Percentiles rank a stretch among this genome's conserved stretches.
These are phyloP conservation scores for Citrus glauca DNA, from an alignment of 345 rosid genomes.

Conservation along the genomic window DNA sequence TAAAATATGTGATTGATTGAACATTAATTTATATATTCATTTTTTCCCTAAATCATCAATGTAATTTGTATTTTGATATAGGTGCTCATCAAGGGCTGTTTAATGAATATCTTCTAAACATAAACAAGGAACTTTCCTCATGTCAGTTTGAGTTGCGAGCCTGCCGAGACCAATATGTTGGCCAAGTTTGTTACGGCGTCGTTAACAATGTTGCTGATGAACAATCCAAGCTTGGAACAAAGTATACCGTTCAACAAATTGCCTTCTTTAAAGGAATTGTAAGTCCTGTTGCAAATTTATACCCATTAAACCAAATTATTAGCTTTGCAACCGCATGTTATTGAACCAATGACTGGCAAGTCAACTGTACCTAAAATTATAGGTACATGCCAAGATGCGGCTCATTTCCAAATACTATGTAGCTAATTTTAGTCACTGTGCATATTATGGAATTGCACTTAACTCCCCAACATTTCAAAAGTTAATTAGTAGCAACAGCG, in stretches of 20 bases:
- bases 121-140: slow-evolving; percentile 76
- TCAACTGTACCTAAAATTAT: neutral
- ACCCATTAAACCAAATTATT: neutral
- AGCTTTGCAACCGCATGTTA: neutral
- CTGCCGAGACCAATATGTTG: slow-evolving; percentile 76
- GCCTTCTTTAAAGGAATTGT: slow-evolving; percentile 80
- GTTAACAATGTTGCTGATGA: slow-evolving; percentile 82
- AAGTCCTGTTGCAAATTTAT: slow-evolving; percentile 23
- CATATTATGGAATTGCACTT: neutral
- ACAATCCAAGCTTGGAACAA: slow-evolving; percentile 86
- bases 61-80: slow-evolving; percentile 15
- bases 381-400: neutral
- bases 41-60: neutral
- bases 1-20: neutral
- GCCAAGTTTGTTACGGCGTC: slow-evolving; percentile 70
- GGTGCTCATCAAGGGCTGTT: slow-evolving; percentile 45
- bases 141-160: slow-evolving; percentile 77
- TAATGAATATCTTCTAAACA: slow-evolving; percentile 67
- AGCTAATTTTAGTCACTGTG: neutral
- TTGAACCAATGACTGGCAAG: neutral
- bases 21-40: neutral
- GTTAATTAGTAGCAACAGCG: neutral
- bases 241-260: slow-evolving; percentile 79
- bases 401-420: too few species aligned
- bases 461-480: neutral